phyloP scores from a whole-genome alignment of 768 basidiomycete species.

The Omphalotus guepiniiformis region DNA sequence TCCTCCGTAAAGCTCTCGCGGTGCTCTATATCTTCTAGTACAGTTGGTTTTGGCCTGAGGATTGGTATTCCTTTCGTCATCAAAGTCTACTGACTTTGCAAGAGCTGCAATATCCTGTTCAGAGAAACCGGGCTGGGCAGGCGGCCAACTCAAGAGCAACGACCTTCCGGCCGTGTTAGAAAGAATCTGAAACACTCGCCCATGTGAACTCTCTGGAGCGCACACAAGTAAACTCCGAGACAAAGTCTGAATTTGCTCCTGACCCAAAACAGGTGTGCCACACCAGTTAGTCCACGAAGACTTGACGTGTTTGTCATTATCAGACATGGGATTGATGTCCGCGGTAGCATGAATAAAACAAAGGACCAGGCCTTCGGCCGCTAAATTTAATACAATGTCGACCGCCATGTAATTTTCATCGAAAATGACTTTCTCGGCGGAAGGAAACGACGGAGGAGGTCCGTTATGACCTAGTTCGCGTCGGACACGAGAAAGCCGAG shows the following conservation, averaged over 20 bases:
- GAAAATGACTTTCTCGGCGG: conserved; percentile 62
- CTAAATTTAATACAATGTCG: conserved; percentile 89
- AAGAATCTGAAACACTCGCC: conserved; percentile 76
- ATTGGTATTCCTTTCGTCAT: conserved; percentile 19
- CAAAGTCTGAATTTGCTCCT: conserved; percentile 55
- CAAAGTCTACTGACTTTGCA: conserved; percentile 18
- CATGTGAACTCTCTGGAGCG: conserved; percentile 36
- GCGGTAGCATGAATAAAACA: conserved; percentile 85
- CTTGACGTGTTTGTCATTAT: conserved; percentile 71
- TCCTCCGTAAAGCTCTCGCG: conserved; percentile 57
- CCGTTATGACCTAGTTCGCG: conserved; percentile 67
- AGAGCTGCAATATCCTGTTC: conserved; percentile 37
- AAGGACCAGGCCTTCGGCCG: conserved; percentile 79
- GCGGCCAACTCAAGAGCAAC: conserved; percentile 74
- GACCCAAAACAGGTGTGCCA: conserved; percentile 63
- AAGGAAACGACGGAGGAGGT: conserved; percentile 48
- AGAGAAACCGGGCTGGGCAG: conserved; percentile 38
- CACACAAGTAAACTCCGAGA: conserved; percentile 53
- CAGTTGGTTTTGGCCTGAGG: conserved; percentile 77
- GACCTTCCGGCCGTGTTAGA: conserved; percentile 53
- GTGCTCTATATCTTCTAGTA: conserved; percentile 77
- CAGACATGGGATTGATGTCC: conserved; percentile 58
- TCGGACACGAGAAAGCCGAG: conserved; percentile 70
- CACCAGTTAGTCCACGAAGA: conserved; percentile 88
- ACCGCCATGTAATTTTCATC: conserved; percentile 81